These are phyloP conservation scores for Castanea sativa DNA, from an alignment of 306 rosid genomes.

Conservation along the genomic window DNA sequence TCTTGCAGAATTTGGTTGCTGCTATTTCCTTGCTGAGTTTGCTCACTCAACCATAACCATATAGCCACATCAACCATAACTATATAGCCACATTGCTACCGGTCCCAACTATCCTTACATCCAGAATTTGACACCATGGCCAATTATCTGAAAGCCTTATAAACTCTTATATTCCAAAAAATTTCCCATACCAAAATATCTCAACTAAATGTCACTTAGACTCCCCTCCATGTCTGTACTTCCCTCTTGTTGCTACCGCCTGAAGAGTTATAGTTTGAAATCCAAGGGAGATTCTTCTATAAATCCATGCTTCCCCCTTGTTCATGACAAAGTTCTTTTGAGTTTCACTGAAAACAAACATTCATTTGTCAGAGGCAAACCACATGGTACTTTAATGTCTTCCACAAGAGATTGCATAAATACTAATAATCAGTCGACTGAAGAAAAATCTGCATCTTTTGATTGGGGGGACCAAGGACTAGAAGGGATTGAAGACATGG, in stretches of 20 bases:
- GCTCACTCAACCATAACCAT: background rate
- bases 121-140: background rate
- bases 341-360: constrained; percentile 4
- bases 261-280: constrained; percentile 29
- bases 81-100: background rate
- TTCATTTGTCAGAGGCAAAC: constrained; percentile 18
- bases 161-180: background rate
- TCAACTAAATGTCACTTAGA: constrained; percentile 49
- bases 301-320: constrained; percentile 29
- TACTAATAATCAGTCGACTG: constrained; percentile 30
- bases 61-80: background rate
- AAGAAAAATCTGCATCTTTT: constrained; percentile 28
- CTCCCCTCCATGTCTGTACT: constrained; percentile 36
- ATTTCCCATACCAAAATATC: background rate
- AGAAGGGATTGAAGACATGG: constrained; percentile 47
- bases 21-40: background rate
- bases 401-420: constrained; percentile 34
- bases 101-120: background rate
- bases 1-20: constrained; percentile 23
- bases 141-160: background rate
- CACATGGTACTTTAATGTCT: constrained; percentile 17
- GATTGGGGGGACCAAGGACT: constrained; percentile 42
- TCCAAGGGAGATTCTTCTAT: constrained; percentile 14
- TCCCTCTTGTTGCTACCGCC: constrained; percentile 35
- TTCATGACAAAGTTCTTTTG: constrained; percentile 11